These are phyloP conservation scores for Populus hybrid DNA, from an alignment of 441 rosid species.

Conservation along the genomic window DNA sequence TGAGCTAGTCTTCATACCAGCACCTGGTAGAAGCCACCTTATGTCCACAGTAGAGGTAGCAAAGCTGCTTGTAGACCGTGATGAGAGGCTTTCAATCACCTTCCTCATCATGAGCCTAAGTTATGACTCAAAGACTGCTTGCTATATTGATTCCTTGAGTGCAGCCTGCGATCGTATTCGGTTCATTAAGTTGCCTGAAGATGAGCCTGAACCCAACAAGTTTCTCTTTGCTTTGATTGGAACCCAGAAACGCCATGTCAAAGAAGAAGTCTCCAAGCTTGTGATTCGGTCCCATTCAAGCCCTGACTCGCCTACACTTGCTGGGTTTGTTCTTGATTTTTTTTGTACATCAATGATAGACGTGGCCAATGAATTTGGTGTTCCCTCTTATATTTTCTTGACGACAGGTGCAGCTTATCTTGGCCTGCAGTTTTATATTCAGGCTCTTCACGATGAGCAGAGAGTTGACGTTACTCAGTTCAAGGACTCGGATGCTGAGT, in stretches of 20 bases:
- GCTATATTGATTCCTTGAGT: not conserved
- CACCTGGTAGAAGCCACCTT: conserved; percentile 36
- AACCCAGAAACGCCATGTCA: conserved; percentile 15
- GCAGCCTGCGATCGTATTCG: not conserved
- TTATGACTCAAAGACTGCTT: not conserved
- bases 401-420: too few relatives aligned
- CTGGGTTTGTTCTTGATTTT: conserved; percentile 22
- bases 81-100: conserved; percentile 4
- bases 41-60: conserved; percentile 34
- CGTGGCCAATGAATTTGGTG: not conserved
- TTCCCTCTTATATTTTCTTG: not conserved
- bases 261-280: conserved; percentile 1
- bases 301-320: conserved; percentile 18
- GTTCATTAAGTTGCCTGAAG: not conserved
- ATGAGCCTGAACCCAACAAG: not conserved
- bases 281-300: not conserved
- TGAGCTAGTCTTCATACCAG: conserved; percentile 25
- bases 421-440: too few relatives aligned
- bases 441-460: too few relatives aligned
- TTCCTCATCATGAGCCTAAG: conserved; percentile 3
- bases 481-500: too few relatives aligned
- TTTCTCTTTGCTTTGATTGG: conserved; percentile 1
- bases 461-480: too few relatives aligned
- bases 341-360: not conserved
- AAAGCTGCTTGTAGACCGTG: conserved; percentile 20